Evolutionary conservation across 805 yeast species (phyloP), one percentile per base, ranked within the genome.

Genomic region (Cyberlindnera japonica): DNA sequence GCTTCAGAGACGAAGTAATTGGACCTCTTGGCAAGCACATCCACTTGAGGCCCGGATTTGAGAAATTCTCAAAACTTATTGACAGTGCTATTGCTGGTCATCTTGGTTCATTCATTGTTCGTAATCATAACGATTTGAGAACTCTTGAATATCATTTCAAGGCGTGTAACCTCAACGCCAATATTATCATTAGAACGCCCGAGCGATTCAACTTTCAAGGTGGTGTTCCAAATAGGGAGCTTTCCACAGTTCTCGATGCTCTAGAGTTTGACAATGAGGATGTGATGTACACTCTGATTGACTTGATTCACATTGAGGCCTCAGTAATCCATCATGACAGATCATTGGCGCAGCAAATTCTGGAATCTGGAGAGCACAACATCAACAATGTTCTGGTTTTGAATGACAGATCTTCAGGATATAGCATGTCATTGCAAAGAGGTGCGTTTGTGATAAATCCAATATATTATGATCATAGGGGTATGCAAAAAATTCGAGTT

Each of bases 21-120:
- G 98, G 98, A 0, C 99, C 99, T 0, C 47, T 91, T 2, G 96
- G 96, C 1, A 49, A 68, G 4, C 63, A 64, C 44, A 67, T 88
- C 3, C 67, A 74, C 5, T 65, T 91, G 12, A 83, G 77, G 52
- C 57, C 63, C 2, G 79, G 72, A 8, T 75, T 62, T 50, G 62
- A 68, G 16, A 57, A 65, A 21, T 90, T 88, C 88, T 62, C 71
- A 5, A 72, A 72, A 18, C 59, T 83, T 5, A 55, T 90, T 6
- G 95, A 86, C 51, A 59, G 75, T 0, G 55, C 68, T 1, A 57
- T 88, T 22, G 69, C 69, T 2, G 61, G 64, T 9, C 60, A 75
- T 0, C 58, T 85, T 8, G 77, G 71, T 28, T 68, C 87, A 0
- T 88, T 87, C 60, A 67, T 85, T 25, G 96, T 87, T 1, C 69